Conservation (phyloP, 1,284 basidiomycete species). For the Rhodotorula sp. region DNA sequence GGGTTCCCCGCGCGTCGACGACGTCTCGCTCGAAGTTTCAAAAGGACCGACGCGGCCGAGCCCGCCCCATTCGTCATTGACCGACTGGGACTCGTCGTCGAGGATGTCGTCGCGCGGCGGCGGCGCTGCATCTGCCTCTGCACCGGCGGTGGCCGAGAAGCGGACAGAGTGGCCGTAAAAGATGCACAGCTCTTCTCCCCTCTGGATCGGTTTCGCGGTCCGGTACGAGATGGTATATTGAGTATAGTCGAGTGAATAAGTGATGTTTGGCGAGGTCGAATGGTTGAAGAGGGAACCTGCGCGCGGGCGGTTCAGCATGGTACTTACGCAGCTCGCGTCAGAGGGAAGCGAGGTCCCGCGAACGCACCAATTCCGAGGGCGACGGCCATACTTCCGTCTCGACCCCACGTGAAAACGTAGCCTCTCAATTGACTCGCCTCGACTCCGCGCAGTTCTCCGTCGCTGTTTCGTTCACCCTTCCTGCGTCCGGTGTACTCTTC, state of each 20-base stretch:
- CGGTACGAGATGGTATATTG: constrained; percentile 67
- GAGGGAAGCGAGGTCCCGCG: not conserved
- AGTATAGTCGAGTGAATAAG: constrained; percentile 56
- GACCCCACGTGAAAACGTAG: constrained; percentile 76
- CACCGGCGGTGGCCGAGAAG: constrained; percentile 17
- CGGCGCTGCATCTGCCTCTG: too few species aligned
- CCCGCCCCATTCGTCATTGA: constrained; percentile 31
- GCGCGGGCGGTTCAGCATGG: not conserved
- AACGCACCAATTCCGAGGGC: constrained; percentile 74
- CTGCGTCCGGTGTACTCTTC: constrained; percentile 59
- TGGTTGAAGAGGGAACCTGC: constrained; percentile 79
- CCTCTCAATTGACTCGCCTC: constrained; percentile 69
- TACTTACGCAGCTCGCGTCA: not conserved
- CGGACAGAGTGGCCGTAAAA: constrained; percentile 61
- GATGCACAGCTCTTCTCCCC: constrained; percentile 73
- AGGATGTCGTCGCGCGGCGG: not conserved
- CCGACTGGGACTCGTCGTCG: constrained; percentile 23
- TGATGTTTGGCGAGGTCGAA: constrained; percentile 65
- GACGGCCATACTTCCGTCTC: constrained; percentile 73
- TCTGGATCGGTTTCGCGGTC: constrained; percentile 57
- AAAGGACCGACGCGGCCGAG: constrained; percentile 12
- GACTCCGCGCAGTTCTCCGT: constrained; percentile 56
- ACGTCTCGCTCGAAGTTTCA: not conserved
- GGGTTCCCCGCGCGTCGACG: not conserved
- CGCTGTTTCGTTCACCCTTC: constrained; percentile 34